These are phyloP conservation scores for Oryza nivara DNA, from an alignment of 176 grass and related monocot species.

Conservation along the genomic window DNA sequence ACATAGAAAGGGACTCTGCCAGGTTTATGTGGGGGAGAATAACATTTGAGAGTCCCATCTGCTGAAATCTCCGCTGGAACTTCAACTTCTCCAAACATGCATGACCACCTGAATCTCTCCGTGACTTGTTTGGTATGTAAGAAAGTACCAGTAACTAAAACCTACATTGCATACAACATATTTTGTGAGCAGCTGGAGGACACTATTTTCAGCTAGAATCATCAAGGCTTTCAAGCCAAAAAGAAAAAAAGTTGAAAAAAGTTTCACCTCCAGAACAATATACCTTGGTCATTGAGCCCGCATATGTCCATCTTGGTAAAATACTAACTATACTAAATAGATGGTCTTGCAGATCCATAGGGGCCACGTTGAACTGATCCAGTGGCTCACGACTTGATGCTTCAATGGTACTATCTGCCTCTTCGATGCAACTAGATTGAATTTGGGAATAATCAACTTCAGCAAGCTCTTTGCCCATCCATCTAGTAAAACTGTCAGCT, in stretches of 20 bases:
- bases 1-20: constrained; percentile 88
- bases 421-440: constrained; percentile 62
- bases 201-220: not conserved
- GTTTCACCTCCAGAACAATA: not conserved
- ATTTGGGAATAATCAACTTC: constrained; percentile 67
- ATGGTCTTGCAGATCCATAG: constrained; percentile 74
- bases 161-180: constrained; percentile 50
- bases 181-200: not conserved
- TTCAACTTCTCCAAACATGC: constrained; percentile 98
- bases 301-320: constrained; percentile 80
- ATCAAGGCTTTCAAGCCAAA: not conserved
- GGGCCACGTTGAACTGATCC: constrained; percentile 66
- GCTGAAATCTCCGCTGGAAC: constrained; percentile 69
- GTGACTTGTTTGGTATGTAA: constrained; percentile 52
- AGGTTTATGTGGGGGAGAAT: constrained; percentile 57
- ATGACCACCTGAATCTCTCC: constrained; percentile 73
- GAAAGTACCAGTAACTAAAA: constrained; percentile 70
- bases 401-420: constrained; percentile 58
- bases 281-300: constrained; percentile 71
- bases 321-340: constrained; percentile 87
- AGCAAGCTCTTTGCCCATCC: constrained; percentile 76
- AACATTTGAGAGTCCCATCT: constrained; percentile 59
- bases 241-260: not conserved
- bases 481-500: constrained; percentile 83
- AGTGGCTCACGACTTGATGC: constrained; percentile 59